phyloP scores from a whole-genome alignment of 805 yeast species.

The Saccharomycopsis guyanensis region DNA sequence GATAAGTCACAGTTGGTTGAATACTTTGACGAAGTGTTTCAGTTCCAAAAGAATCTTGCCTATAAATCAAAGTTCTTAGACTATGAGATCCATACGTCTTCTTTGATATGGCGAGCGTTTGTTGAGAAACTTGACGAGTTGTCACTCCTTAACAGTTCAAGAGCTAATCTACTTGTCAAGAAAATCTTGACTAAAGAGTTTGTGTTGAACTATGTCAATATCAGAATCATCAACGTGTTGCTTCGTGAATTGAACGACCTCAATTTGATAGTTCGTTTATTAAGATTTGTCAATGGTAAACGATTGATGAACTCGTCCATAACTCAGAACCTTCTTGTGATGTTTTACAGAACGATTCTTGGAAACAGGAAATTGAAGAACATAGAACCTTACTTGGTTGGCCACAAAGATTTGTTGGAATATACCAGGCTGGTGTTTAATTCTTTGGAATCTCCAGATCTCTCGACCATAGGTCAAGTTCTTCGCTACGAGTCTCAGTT shows the following conservation, averaged over 20 bases:
- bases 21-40: constrained; percentile 3
- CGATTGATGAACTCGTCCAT: constrained; percentile 7
- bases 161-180: constrained; percentile 1
- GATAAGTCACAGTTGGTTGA: constrained; percentile 4
- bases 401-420: constrained; percentile 13
- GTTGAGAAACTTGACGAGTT: constrained; percentile 5
- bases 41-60: constrained; percentile 1
- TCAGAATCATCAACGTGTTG: constrained; percentile 4
- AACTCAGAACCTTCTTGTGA: constrained; percentile 2
- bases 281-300: constrained; percentile 1
- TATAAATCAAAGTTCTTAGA: not conserved
- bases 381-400: not conserved
- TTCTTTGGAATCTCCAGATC: constrained; percentile 20
- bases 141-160: not conserved
- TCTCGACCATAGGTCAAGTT: constrained; percentile 22
- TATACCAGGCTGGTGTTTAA: constrained; percentile 24
- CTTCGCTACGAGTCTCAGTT: constrained; percentile 28
- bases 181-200: constrained; percentile 8
- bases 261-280: constrained; percentile 1
- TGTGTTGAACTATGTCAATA: constrained; percentile 3
- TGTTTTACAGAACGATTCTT: constrained; percentile 4
- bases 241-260: constrained; percentile 5
- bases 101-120: constrained; percentile 11
- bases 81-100: constrained; percentile 1
- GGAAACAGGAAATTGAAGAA: not conserved